Evolutionary conservation across 345 rosid genomes (phyloP), one percentile per base, ranked within the genome.

Genomic region (Ceriops decandra): DNA sequence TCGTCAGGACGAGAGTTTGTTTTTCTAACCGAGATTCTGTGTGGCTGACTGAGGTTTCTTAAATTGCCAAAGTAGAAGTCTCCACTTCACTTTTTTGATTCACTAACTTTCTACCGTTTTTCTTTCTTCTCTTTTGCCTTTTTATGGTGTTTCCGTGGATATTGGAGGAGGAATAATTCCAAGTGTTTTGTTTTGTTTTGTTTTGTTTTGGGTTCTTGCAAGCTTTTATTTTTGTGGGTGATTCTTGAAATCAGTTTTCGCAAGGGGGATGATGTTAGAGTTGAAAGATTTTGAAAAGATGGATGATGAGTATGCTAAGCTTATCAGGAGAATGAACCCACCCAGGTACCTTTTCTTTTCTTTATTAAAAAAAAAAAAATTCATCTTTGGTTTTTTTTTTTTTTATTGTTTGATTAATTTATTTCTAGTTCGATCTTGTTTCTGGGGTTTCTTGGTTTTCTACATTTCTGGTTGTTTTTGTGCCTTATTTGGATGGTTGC

Each of bases 261-360:
- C 21, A 1, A 66, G 51, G 52, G 5, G 47, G 59, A 21, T 33
- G 27, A 19, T 52, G n/a, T 26, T 11, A 36, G 13, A n/a, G 33
- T 47, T 2, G 30, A 15, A 67, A 49, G 28, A 42, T 20, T 67
- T 54, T 8, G 26, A 36, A 76, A 75, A 71, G 53, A 85, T 87
- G 89, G 96, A 89, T 70, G 97, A 89, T 68, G 93, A 89, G 78
- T 91, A 76, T 66, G 90, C 93, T 35, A 91, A 91, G 88, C 87
- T 91, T 70, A 74, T 91, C 77, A 78, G 96, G 76, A 87, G 97
- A 75, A 88, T 91, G 90, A 89, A 91, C 78, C 93, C 89, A 13
- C 97, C 97, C 57, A 85, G 97, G 93, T 88, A 68, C 17, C 57
- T 7, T 7, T 35, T 63, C 0, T 62, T 52, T 66, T 32, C 6